phyloP scores from a whole-genome alignment of 1,284 basidiomycete genomes.

The Violaceomyces palustris region DNA sequence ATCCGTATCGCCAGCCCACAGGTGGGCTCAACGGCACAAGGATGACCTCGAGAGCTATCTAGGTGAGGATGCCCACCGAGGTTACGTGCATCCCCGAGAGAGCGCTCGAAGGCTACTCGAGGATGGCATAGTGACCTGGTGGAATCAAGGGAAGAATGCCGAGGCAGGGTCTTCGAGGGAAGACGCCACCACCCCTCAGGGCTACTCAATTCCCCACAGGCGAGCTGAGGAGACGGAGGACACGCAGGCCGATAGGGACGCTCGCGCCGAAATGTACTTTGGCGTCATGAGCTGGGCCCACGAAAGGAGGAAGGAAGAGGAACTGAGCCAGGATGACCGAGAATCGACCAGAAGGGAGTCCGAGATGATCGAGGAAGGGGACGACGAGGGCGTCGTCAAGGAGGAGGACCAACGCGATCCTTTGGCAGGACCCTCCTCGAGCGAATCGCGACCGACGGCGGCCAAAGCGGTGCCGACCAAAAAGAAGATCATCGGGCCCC shows the following conservation, averaged over 20 bases:
- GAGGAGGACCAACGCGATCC: too few relatives aligned
- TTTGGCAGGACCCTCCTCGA: too few relatives aligned
- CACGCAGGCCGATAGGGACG: constrained; percentile 18
- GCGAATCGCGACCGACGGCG: too few relatives aligned
- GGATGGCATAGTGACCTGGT: not conserved
- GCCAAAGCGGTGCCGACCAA: too few relatives aligned
- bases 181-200: not conserved
- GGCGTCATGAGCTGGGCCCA: constrained; percentile 31
- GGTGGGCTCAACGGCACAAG: constrained; percentile 33
- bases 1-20: constrained; percentile 29
- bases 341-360: too few relatives aligned
- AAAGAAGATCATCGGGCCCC: too few relatives aligned
- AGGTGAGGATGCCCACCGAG: constrained; percentile 16
- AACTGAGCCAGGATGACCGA: too few relatives aligned
- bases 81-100: not conserved
- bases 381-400: too few relatives aligned
- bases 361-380: too few relatives aligned
- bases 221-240: too few relatives aligned
- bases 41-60: constrained; percentile 30
- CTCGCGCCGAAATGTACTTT: constrained; percentile 19
- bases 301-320: constrained; percentile 6
- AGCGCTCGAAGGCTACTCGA: not conserved
- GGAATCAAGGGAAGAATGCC: too few relatives aligned
- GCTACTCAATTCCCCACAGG: not conserved
- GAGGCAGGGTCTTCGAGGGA: too few relatives aligned